Conservation (phyloP, 495 filamentous ascomycete species). For the Sordaria brevicollis region DNA sequence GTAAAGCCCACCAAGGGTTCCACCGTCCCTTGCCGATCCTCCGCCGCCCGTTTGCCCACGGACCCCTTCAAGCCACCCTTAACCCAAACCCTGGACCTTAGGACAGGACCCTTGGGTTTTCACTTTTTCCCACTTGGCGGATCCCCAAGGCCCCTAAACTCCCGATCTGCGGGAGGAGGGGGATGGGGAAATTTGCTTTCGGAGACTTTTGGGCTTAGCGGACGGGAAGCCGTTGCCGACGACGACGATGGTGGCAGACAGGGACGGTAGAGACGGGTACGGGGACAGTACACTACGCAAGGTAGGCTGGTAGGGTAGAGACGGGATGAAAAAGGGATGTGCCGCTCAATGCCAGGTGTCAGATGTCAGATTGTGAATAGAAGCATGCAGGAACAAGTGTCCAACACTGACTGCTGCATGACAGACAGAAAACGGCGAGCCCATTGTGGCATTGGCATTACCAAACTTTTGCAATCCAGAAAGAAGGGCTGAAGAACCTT, state of each 20-base stretch:
- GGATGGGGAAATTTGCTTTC: not conserved
- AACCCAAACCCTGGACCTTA: not conserved
- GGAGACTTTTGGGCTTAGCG: not conserved
- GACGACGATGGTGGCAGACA: not conserved
- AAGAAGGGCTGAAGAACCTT: not conserved
- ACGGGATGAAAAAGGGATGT: not conserved
- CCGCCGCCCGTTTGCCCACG: not conserved
- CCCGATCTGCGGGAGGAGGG: too few species aligned
- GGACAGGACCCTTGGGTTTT: too few species aligned
- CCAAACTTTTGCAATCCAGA: too few species aligned
- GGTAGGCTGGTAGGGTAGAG: too few species aligned
- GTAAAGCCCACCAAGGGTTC: not conserved
- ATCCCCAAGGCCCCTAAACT: not conserved
- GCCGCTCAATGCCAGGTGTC: too few species aligned
- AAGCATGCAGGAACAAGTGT: not conserved
- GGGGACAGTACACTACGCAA: too few species aligned
- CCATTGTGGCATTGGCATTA: not conserved
- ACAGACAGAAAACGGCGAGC: not conserved
- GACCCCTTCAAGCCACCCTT: not conserved
- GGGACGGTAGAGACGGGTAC: too few species aligned
- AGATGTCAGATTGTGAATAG: not conserved
- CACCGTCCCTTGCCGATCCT: not conserved
- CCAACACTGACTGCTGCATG: not conserved
- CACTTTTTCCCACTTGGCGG: too few species aligned
- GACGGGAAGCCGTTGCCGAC: not conserved